Conservation (phyloP, 352 stramenopile genomes). For the Peronosclerospora sorghi region DNA sequence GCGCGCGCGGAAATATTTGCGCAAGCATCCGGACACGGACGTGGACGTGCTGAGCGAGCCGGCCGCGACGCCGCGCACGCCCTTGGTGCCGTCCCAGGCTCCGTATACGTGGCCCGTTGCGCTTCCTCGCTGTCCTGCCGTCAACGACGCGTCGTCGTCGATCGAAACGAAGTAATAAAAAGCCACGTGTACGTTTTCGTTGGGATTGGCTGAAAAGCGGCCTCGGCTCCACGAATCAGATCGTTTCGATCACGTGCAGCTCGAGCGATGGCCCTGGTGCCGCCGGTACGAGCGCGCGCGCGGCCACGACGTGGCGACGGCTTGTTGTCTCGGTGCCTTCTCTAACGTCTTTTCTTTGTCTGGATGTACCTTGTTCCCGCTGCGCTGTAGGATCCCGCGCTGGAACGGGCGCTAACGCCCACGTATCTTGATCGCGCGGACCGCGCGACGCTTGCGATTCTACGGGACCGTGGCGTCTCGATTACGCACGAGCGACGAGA, state of each 20-base stretch:
- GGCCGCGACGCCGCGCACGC: constrained; percentile 19
- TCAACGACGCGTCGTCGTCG: not conserved
- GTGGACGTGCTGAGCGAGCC: constrained; percentile 23
- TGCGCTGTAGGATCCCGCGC: constrained; percentile 6
- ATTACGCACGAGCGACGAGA: constrained; percentile 1
- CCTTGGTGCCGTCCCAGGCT: constrained; percentile 14
- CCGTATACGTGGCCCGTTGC: constrained; percentile 22
- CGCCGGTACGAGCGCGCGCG: too few species aligned
- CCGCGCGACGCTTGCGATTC: constrained; percentile 45
- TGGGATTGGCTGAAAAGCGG: constrained; percentile 10
- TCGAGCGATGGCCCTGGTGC: too few species aligned
- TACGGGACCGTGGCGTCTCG: constrained; percentile 39
- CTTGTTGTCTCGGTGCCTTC: not conserved
- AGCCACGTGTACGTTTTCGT: not conserved
- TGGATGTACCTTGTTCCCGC: not conserved
- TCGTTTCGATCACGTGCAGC: too few species aligned
- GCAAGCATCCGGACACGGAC: constrained; percentile 38
- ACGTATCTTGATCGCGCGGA: constrained; percentile 59
- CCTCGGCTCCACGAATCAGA: not conserved
- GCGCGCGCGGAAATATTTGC: constrained; percentile 73
- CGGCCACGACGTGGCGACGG: too few species aligned
- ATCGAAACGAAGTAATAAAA: not conserved
- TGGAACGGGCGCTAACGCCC: constrained; percentile 33
- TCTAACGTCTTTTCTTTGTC: constrained; percentile 2
- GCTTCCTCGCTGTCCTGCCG: too few species aligned